A percentile compares a stretch with the other conserved stretches of the same genome.
Conservation (phyloP, 1,284 basidiomycete genomes). For the Takashimella tepidaria region DNA sequence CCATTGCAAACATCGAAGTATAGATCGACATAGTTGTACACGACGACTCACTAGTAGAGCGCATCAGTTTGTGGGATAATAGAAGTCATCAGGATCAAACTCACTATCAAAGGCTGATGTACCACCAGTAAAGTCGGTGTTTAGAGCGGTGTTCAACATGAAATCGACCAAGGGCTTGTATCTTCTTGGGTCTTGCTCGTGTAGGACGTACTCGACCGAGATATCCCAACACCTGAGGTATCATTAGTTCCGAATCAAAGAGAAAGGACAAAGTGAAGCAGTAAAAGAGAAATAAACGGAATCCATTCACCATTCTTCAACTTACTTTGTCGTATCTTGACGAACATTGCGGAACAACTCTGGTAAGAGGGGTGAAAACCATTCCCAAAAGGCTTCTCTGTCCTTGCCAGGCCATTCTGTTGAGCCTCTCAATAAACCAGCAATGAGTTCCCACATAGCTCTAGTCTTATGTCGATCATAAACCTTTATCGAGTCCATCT, state of each 20-base stretch:
- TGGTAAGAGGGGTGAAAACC: conserved; percentile 68
- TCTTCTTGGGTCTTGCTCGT: conserved; percentile 78
- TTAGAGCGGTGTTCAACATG: conserved; percentile 59
- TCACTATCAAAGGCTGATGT: conserved; percentile 65
- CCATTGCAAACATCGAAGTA: conserved; percentile 69
- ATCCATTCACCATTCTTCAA: too few relatives aligned
- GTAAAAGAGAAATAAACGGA: too few relatives aligned
- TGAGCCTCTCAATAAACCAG: conserved; percentile 69
- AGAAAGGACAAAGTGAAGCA: conserved; percentile 54
- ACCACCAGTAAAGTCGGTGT: conserved; percentile 72
- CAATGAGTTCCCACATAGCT: conserved; percentile 79
- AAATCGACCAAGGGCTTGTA: conserved; percentile 72
- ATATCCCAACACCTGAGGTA: conserved; percentile 42
- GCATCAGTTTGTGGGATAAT: neutral
- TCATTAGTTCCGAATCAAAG: conserved; percentile 5
- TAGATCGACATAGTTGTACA: conserved; percentile 44
- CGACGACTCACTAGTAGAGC: conserved; percentile 27
- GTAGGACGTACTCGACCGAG: conserved; percentile 57
- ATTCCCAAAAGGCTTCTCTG: conserved; percentile 67
- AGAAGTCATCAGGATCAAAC: conserved; percentile 58
- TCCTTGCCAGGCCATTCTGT: conserved; percentile 79
- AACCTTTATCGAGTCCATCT: conserved; percentile 40
- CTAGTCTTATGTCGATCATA: conserved; percentile 85
- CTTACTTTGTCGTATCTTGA: conserved; percentile 67
- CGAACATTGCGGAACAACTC: conserved; percentile 71